phyloP scores from a whole-genome alignment of 2,329 filamentous ascomycete genomes.

The Graphiopsis chlorocephala region DNA sequence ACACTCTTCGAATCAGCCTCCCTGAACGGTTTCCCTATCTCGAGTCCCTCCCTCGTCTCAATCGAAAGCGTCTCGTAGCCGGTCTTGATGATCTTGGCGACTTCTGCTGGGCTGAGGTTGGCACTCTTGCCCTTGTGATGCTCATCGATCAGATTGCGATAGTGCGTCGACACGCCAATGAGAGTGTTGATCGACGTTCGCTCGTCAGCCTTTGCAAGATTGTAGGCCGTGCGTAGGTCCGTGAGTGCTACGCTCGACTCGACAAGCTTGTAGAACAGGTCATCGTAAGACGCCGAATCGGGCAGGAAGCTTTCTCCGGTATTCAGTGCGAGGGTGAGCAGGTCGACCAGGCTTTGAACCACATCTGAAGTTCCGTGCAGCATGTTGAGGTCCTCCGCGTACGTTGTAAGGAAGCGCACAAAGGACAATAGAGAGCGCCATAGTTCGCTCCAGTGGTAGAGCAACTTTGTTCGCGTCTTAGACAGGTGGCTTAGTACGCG shows the following conservation, averaged over 20 bases:
- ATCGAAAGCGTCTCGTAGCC: conserved; percentile 95
- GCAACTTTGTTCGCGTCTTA: conserved; percentile 72
- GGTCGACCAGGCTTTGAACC: conserved; percentile 73
- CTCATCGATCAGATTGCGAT: conserved; percentile 76
- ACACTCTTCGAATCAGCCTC: conserved; percentile 82
- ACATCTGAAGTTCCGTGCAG: conserved; percentile 69
- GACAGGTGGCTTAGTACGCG: conserved; percentile 82
- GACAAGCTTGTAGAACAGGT: conserved; percentile 97
- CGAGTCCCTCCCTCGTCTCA: conserved; percentile 69
- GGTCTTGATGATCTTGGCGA: conserved; percentile 89
- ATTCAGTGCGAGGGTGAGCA: conserved; percentile 80
- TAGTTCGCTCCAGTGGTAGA: conserved; percentile 93
- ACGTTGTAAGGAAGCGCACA: conserved; percentile 85
- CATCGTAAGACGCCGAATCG: conserved; percentile 83
- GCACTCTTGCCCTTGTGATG: conserved; percentile 18
- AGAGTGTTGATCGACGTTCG: conserved; percentile 77
- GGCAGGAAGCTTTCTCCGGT: conserved; percentile 89
- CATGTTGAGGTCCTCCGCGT: conserved; percentile 71
- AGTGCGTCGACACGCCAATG: conserved; percentile 79
- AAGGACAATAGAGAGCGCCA: conserved; percentile 87
- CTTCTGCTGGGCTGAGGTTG: conserved; percentile 76
- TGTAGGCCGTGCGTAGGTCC: conserved; percentile 79
- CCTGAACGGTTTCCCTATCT: conserved; percentile 72
- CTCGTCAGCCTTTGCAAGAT: conserved; percentile 37
- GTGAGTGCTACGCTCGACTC: conserved; percentile 80